Evolutionary conservation across 768 basidiomycete genomes (phyloP), one percentile per base, ranked within the genome.

Genomic region (Trametes cinnabarina): DNA sequence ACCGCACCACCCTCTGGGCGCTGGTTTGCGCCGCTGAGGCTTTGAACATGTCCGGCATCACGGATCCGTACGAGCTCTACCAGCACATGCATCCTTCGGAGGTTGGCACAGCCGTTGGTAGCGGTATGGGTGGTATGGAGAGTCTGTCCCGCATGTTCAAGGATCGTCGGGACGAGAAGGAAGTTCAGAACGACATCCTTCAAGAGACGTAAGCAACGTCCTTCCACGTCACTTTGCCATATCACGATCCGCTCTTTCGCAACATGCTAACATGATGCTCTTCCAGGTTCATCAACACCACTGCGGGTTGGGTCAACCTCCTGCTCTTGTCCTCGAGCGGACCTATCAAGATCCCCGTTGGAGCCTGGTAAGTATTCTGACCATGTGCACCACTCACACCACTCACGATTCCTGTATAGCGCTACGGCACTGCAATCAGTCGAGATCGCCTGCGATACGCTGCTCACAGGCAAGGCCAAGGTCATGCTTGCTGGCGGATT

Each of bases 401-500:
- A 46, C 50, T 55, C 39, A 47, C 47, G 50, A 39, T 28, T 3
- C 2, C 9, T 53, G 4, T 63, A 5, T n/a, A 93, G 92, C 67
- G 97, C 97, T 23, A 99, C 97, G 14, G 97, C 96, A 25, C 81
- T 99, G 26, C 97, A 99, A 74, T 99, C 97, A 5, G 76, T 99
- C 32, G 97, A 99, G 72, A 98, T 99, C 65, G 97, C 94, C n/a
- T 89, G 90, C 64, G 97, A 99, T 67, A 91, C 92, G 0, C 88
- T 99, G 63, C 72, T 96, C 34, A 90, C 90, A 7, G 92, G 95
- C 60, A 99, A 99, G 73, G 97, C 97, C 32, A 98, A 98, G 77
- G 87, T 99, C 69, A 99, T 99, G 97, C 87, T 99, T 60, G 91
- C 96, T 34, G 97, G 97, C 71, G 97, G 97, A 57, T 98, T 95